These are phyloP conservation scores for Zymoseptoria brevis DNA, from an alignment of 2,329 filamentous ascomycete genomes.

Conservation along the genomic window DNA sequence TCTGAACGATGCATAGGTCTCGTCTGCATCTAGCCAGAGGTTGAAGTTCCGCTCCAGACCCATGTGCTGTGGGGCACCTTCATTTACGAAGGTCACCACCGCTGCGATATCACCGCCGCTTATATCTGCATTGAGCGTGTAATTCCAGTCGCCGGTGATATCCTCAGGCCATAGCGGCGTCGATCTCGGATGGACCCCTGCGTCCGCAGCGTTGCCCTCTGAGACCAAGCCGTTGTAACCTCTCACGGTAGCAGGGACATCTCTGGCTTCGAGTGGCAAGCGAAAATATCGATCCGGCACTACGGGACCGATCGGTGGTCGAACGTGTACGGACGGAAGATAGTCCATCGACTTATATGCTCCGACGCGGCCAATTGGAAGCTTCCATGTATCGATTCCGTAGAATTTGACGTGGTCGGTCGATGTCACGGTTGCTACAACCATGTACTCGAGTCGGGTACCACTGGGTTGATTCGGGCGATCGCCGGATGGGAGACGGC, in stretches of 20 bases:
- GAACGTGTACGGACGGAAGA: background rate
- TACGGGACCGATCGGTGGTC: background rate
- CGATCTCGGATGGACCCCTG: background rate
- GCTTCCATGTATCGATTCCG: background rate
- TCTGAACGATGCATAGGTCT: background rate
- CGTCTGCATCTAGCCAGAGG: background rate
- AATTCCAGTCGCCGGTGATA: background rate
- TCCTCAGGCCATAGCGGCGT: background rate
- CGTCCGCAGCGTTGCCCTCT: too few species aligned
- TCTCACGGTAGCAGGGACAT: background rate
- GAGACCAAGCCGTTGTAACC: background rate
- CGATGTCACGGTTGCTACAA: background rate
- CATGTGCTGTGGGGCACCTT: background rate
- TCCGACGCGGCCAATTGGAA: background rate
- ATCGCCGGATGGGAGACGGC: background rate
- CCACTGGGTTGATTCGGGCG: background rate
- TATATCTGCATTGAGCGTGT: background rate
- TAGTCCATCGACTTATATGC: background rate
- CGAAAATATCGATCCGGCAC: background rate
- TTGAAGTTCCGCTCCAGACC: background rate
- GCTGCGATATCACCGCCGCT: background rate
- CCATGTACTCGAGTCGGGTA: background rate
- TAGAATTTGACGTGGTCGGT: background rate
- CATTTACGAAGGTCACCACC: background rate
- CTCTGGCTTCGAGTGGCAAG: background rate